Conservation (phyloP, 164 flowering plant genomes). For the Sextonia rubra region DNA sequence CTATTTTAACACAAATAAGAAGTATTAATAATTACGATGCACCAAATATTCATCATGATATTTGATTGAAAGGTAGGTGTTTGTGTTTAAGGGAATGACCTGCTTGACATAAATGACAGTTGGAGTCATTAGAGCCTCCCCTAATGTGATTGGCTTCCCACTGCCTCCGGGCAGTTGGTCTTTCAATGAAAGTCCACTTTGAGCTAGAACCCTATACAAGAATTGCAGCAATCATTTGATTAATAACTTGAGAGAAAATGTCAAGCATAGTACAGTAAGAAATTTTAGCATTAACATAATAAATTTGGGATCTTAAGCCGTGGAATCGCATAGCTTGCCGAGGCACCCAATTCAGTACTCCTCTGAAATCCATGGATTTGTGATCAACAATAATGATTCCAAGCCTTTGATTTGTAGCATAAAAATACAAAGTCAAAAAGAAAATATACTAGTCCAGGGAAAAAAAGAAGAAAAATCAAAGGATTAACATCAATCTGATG, state of each 20-base stretch:
- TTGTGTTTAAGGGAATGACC: slow-evolving; percentile 30
- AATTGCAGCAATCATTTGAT: neutral
- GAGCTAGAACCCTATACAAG: slow-evolving; percentile 58
- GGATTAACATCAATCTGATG: no score
- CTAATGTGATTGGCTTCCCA: slow-evolving; percentile 42
- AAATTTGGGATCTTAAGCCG: neutral
- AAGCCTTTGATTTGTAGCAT: no score
- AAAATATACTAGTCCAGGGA: no score
- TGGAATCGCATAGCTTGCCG: neutral
- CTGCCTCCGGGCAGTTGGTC: slow-evolving; percentile 57
- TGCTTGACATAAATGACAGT: slow-evolving; percentile 92
- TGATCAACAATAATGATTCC: no score
- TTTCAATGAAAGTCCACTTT: slow-evolving; percentile 67
- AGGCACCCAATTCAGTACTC: no score
- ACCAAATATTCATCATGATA: neutral
- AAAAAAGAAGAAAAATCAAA: no score
- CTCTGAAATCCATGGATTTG: no score
- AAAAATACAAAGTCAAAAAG: no score
- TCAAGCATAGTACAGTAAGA: no score
- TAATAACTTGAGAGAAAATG: neutral
- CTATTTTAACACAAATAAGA: slow-evolving; percentile 24
- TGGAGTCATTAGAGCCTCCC: slow-evolving; percentile 96
- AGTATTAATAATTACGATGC: neutral
- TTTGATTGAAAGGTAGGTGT: neutral
- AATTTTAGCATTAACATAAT: neutral